These are phyloP conservation scores for Sorghum bicolor DNA, from an alignment of 176 grass and related monocot species.

Conservation along the genomic window DNA sequence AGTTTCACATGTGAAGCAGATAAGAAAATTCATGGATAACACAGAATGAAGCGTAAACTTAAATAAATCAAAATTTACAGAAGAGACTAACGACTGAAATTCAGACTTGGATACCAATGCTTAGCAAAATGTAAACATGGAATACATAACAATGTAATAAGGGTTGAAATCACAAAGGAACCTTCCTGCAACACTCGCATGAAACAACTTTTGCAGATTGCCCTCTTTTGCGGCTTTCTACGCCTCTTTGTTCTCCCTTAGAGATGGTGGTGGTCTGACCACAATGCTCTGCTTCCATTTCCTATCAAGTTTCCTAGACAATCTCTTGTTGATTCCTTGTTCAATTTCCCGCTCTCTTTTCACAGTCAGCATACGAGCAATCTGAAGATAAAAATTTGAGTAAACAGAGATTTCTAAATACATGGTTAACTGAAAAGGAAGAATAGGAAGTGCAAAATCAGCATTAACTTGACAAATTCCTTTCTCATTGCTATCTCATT, in stretches of 20 bases:
- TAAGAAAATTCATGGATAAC: neutral
- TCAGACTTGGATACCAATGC: conserved; percentile 28
- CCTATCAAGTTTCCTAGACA: conserved; percentile 90
- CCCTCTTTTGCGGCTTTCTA: conserved; percentile 47
- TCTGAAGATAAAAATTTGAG: conserved; percentile 40
- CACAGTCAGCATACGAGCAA: conserved; percentile 93
- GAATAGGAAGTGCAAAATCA: neutral
- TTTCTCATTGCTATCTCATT: neutral
- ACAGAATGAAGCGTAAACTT: neutral
- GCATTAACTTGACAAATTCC: neutral
- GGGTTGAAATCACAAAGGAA: conserved; percentile 45
- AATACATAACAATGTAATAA: conserved; percentile 36
- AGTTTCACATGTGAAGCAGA: conserved; percentile 8
- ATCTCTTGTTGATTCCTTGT: conserved; percentile 93
- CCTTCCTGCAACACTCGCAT: conserved; percentile 34
- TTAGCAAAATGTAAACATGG: conserved; percentile 23
- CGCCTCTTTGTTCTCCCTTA: conserved; percentile 76
- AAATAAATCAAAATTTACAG: conserved; percentile 37
- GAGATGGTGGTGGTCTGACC: conserved; percentile 82
- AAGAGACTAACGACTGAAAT: conserved; percentile 11
- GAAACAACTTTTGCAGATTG: conserved; percentile 36
- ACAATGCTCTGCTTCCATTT: conserved; percentile 96
- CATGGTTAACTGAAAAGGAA: neutral
- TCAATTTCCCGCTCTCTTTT: conserved; percentile 92
- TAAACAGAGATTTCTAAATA: conserved; percentile 21